Percentiles rank a stretch among this genome's conserved stretches.
phyloP scores from a whole-genome alignment of 768 basidiomycete species.

The Lentinula edodes region DNA sequence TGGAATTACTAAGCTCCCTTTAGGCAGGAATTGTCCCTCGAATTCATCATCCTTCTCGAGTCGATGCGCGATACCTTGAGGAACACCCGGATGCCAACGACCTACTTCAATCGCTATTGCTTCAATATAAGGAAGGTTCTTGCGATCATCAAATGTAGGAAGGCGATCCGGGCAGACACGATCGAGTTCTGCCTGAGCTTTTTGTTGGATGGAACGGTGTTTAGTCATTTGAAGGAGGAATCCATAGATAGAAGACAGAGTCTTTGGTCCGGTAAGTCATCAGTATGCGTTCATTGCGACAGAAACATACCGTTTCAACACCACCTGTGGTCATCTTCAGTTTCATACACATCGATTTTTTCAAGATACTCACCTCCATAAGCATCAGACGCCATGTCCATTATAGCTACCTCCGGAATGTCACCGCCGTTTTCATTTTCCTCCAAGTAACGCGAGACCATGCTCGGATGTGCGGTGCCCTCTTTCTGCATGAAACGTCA shows the following conservation, averaged over 20 bases:
- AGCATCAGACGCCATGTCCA: slow-evolving; percentile 1
- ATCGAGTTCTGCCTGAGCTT: slow-evolving; percentile 26
- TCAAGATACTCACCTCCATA: not conserved
- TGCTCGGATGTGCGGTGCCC: not conserved
- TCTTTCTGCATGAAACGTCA: not conserved
- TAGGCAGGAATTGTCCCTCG: not conserved
- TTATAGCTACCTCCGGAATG: not conserved
- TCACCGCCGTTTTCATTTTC: not conserved
- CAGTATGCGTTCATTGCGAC: not conserved
- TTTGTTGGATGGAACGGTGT: slow-evolving; percentile 20
- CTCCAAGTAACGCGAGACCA: not conserved
- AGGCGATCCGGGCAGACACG: slow-evolving; percentile 17
- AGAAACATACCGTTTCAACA: not conserved
- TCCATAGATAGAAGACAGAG: slow-evolving; percentile 9
- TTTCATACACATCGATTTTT: not conserved
- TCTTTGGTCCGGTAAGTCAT: slow-evolving; percentile 5
- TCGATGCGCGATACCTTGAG: not conserved
- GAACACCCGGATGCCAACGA: slow-evolving; percentile 3
- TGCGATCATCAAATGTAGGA: slow-evolving; percentile 11
- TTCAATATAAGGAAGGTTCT: slow-evolving; percentile 14
- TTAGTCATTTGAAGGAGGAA: slow-evolving; percentile 26
- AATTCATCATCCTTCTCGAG: not conserved
- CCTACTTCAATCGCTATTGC: slow-evolving; percentile 16
- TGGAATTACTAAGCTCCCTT: not conserved
- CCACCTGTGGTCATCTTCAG: not conserved